phyloP scores from a whole-genome alignment of 345 rosid species.

The Populus deltoides region DNA sequence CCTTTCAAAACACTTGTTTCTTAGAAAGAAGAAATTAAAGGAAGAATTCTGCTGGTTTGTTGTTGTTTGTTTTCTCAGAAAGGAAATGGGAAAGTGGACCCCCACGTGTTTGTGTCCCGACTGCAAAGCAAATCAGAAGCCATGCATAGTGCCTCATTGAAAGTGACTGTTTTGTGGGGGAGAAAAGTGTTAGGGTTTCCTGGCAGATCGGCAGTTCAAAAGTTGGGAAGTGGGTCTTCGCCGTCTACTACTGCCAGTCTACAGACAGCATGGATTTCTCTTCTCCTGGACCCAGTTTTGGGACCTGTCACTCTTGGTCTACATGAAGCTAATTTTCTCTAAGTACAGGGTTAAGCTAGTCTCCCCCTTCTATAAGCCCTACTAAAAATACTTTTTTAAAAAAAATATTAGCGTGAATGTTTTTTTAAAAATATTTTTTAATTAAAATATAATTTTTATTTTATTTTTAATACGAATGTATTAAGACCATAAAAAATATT shows the following conservation, averaged over 20 bases:
- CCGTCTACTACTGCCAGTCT: neutral
- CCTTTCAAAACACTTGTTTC: neutral
- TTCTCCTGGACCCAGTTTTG: neutral
- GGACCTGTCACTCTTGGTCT: neutral
- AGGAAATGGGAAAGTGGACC: slow-evolving; percentile 2
- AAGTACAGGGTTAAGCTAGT: too few species aligned
- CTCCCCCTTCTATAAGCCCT: too few species aligned
- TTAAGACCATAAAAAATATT: too few species aligned
- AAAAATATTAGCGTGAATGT: too few species aligned
- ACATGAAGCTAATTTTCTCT: neutral
- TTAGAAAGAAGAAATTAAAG: neutral
- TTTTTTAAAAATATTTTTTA: too few species aligned
- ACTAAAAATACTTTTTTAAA: too few species aligned
- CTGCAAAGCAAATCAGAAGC: neutral
- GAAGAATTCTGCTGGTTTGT: neutral
- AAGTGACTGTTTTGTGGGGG: neutral
- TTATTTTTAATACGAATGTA: too few species aligned
- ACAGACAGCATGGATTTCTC: neutral
- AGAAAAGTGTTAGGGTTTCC: neutral
- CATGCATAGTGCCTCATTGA: neutral
- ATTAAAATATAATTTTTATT: too few species aligned
- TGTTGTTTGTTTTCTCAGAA: neutral
- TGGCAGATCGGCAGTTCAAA: neutral
- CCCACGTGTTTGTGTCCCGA: neutral
- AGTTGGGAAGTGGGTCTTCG: neutral